phyloP scores from a whole-genome alignment of 495 filamentous ascomycete genomes.

The Xylaria palmicola region DNA sequence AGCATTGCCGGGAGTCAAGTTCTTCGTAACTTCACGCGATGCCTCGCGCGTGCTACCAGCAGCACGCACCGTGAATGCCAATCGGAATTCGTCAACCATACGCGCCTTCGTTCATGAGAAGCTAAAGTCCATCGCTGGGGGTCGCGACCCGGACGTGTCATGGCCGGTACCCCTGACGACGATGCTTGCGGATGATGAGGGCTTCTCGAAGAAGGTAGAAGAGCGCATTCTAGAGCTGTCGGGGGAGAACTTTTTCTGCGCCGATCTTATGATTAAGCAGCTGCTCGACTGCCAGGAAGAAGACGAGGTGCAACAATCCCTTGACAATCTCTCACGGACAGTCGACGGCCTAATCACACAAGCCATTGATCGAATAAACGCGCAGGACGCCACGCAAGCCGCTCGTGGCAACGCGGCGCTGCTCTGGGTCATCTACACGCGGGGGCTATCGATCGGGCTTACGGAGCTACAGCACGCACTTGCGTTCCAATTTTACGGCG shows the following conservation, averaged over 20 bases:
- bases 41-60: background rate
- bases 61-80: background rate
- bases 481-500: background rate
- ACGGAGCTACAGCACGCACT: background rate
- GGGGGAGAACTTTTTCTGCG: background rate
- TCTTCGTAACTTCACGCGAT: background rate
- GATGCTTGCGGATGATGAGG: background rate
- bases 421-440: background rate
- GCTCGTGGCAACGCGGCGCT: background rate
- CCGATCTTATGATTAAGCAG: background rate
- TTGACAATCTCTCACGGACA: background rate
- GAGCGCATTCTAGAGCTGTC: background rate
- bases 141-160: background rate
- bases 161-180: background rate
- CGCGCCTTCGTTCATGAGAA: background rate
- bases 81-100: background rate
- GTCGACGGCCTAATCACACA: background rate
- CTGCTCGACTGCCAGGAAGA: background rate
- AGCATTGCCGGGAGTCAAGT: background rate
- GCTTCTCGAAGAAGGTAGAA: background rate
- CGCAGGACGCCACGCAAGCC: background rate
- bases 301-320: background rate
- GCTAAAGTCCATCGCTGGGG: background rate
- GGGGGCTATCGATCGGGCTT: background rate
- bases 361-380: background rate